These are phyloP conservation scores for Verticillium dahliae DNA, from an alignment of 2,329 filamentous ascomycete species.

Conservation along the genomic window DNA sequence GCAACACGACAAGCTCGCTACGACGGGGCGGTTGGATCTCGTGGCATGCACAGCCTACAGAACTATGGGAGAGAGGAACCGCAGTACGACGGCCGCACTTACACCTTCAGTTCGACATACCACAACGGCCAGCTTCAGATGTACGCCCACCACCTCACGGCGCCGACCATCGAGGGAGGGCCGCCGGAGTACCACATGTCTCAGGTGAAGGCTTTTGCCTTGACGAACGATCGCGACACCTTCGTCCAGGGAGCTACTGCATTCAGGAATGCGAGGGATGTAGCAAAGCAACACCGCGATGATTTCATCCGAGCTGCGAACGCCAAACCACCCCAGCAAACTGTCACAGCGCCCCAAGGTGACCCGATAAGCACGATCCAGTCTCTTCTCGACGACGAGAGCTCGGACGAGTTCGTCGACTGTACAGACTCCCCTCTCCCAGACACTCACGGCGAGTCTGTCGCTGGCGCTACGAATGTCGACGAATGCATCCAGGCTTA, in stretches of 20 bases:
- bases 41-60: slow-evolving; percentile 29
- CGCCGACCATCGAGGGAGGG: slow-evolving; percentile 19
- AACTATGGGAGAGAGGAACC: slow-evolving; percentile 23
- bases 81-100: slow-evolving; percentile 29
- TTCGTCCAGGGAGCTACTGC: slow-evolving; percentile 3
- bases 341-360: not conserved
- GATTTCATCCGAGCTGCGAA: slow-evolving; percentile 3
- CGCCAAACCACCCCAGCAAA: not conserved
- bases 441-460: not conserved
- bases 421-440: not conserved
- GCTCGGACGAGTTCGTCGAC: not conserved
- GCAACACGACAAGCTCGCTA: slow-evolving; percentile 26
- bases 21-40: slow-evolving; percentile 28
- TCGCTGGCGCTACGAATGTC: not conserved
- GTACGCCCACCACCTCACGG: slow-evolving; percentile 28
- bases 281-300: slow-evolving; percentile 4
- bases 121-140: slow-evolving; percentile 26
- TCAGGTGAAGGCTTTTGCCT: slow-evolving; percentile 17
- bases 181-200: slow-evolving; percentile 35
- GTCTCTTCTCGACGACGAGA: not conserved
- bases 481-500: not conserved
- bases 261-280: slow-evolving; percentile 3
- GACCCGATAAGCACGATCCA: not conserved
- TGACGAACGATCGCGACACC: not conserved
- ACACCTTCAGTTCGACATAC: slow-evolving; percentile 31